These are phyloP conservation scores for Xylona heveae DNA, from an alignment of 495 filamentous ascomycete genomes.

Conservation along the genomic window DNA sequence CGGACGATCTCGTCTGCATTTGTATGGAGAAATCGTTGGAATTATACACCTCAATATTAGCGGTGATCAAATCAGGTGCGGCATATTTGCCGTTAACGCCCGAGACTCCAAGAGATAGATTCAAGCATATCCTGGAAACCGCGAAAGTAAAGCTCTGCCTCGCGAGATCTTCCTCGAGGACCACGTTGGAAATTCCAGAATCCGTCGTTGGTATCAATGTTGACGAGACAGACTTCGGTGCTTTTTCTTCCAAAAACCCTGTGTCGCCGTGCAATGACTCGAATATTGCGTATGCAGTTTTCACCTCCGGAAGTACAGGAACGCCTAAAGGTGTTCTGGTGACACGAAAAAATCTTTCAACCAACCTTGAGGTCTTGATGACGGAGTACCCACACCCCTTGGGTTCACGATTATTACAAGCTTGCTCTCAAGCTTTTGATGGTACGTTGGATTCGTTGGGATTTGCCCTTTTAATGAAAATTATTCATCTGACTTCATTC, in stretches of 20 bases:
- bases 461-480: neutral
- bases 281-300: constrained; percentile 5
- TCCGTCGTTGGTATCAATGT: constrained; percentile 12
- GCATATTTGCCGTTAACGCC: constrained; percentile 54
- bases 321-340: constrained; percentile 16
- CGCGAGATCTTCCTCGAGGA: constrained; percentile 11
- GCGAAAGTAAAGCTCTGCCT: constrained; percentile 27
- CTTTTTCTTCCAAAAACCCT: constrained; percentile 14
- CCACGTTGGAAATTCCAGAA: constrained; percentile 5
- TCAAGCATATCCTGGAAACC: constrained; percentile 29
- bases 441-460: constrained; percentile 14
- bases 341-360: constrained; percentile 32
- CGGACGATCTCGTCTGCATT: constrained; percentile 38
- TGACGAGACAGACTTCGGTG: constrained; percentile 15
- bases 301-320: constrained; percentile 15
- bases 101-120: constrained; percentile 32
- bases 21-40: constrained; percentile 47
- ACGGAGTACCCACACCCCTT: constrained; percentile 31
- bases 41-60: constrained; percentile 49
- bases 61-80: constrained; percentile 45
- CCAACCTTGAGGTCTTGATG: constrained; percentile 38
- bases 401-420: constrained; percentile 38
- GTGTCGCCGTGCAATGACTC: constrained; percentile 3
- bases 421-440: constrained; percentile 54
- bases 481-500: constrained; percentile 3